These are phyloP conservation scores for Fusarium redolens DNA, from an alignment of 2,329 filamentous ascomycete species.

Conservation along the genomic window DNA sequence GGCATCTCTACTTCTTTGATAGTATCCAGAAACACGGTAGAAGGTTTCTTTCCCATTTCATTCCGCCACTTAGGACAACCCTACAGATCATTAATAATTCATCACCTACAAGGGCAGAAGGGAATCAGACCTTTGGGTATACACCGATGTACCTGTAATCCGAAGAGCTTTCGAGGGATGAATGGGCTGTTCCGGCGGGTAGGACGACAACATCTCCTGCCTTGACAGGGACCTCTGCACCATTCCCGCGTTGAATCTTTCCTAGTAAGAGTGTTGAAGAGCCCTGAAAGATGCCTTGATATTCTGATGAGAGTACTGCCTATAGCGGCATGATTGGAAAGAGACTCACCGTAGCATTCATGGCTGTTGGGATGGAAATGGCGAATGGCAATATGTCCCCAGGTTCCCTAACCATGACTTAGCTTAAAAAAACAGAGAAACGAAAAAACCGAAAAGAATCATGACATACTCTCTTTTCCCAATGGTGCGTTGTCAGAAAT, in stretches of 20 bases:
- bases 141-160: neutral
- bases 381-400: neutral
- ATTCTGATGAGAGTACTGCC: accelerated
- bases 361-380: constrained; percentile 4
- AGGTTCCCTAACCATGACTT: neutral
- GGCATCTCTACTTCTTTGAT: neutral
- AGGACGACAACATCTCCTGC: neutral
- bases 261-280: neutral
- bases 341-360: neutral
- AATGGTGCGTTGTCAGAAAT: neutral
- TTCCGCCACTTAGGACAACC: neutral
- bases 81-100: accelerated
- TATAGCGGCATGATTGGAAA: accelerated
- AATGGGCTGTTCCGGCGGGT: neutral
- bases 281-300: neutral
- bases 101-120: accelerated
- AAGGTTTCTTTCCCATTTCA: neutral
- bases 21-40: accelerated
- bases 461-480: neutral
- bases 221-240: neutral
- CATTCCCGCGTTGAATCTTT: neutral
- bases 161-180: neutral
- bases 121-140: neutral
- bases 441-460: neutral
- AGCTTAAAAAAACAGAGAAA: neutral